Evolutionary conservation across 2,329 filamentous ascomycete genomes (phyloP), one percentile per base, ranked within the genome.

Genomic region (Trichoderma endophyticum): DNA sequence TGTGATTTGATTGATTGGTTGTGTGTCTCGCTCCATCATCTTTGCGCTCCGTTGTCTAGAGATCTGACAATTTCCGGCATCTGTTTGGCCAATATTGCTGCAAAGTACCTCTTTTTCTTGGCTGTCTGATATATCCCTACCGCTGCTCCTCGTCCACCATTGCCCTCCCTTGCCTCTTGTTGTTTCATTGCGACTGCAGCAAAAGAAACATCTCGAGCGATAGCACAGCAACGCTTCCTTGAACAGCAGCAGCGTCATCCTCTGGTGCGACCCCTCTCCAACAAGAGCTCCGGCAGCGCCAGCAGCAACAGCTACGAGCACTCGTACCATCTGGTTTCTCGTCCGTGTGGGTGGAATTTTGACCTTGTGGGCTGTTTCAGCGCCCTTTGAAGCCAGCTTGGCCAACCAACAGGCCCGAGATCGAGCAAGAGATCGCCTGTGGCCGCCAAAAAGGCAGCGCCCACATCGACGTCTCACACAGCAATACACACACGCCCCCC

Each of bases 311-410:
- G 26, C 34, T 48, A 18, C 14, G 7, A 15, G 39, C 7, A 4
- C 39, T 43, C 39, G 39, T 43, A 18, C 26, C 28, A 43, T 28
- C 66, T 43, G 56, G 39, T 51, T 34, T 21, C 43, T 34, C 15
- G 48, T 21, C 24, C 43, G 57, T 64, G 71, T 63, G 71, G 28
- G 64, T 62, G 57, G 64, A 62, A 61, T 69, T 69, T 69, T 72
- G 57, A 61, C 24, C 60, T 39, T 65, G 66, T 62, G 75, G 68
- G 68, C 34, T 70, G 78, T 79, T 77, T 77, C 77, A 78, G 78
- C 78, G 48, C 65, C 51, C 65, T 56, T 70, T 48, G 28, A 66
- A 70, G 51, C 59, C 65, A 64, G 28, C 60, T 51, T 51, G 62
- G 60, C 71, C 61, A 70, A 66, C 71, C 66, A 72, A 72, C 61